Evolutionary conservation across 495 filamentous ascomycete species (phyloP), one percentile per base, ranked within the genome.

Genomic region (Staphylotrichum tortipilum): DNA sequence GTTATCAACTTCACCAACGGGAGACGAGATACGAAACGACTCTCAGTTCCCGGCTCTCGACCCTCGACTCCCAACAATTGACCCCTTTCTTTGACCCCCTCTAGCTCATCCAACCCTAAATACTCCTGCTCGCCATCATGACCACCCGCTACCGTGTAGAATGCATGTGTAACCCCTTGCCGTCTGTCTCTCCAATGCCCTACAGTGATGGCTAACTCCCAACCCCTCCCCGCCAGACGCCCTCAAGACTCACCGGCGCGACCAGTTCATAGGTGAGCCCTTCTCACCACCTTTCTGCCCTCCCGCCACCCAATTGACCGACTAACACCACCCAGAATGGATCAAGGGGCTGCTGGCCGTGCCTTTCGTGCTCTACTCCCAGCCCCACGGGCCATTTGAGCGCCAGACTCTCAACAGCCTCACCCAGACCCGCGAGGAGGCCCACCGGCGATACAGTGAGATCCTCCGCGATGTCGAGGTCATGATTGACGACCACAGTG

Each of bases 331-430:
- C n/a, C n/a, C 43, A 79, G 80, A 82, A 72, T 83, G 73, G 73
- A 75, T 76, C 62, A 78, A 94, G 73, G 92, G 89, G 26, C 77
- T 98, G 1, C 75, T 98, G 3, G 94, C 94, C 1, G 91, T 97
- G 0, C 94, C 94, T 0, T 99, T 99, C 62, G 91, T 99, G 42
- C 79, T 99, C 40, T 89, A 95, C 64, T 95, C 89, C 10, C 89
- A 96, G 65, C 94, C 94, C 7, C 91, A 88, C 1, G 86, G 86
- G 14, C 76, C 87, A 26, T 88, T 86, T 53, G 79, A 87, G 41
- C 67, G 77, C 0, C 50, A 60, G 6, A 21, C 72, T 74, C 22
- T 76, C 75, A 54, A 31, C 30, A 78, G 68, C 30, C 78, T 85
- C 38, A 71, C 78, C 8, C 69, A 80, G 24, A 83, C 81, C 70